Base-by-base conservation (phyloP, 2,329 filamentous ascomycete species). In the Talaromyces sp. region DNA sequence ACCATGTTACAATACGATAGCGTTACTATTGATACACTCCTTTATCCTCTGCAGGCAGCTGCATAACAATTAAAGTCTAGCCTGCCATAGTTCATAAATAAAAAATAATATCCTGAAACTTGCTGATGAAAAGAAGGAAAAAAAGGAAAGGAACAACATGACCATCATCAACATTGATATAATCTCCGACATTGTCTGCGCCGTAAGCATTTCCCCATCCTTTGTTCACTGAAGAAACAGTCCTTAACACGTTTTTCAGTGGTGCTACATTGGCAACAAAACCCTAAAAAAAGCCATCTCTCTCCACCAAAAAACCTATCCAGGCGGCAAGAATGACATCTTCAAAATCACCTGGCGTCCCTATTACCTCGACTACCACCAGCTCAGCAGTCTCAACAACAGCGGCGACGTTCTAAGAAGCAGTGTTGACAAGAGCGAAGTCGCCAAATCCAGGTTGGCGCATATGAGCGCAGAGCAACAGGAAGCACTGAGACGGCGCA, bases 221-320 rank as follows among this genome's bases (percentile, higher is more conserved):
- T 38, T 38, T 38, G 14, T n/a, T 38, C 17, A 6, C 31, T 14
- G 11, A 35, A 35, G 32, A 35, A 35, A 4, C 35, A 38, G 5
- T n/a, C 35, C 35, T n/a, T n/a, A 38, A 38, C 35, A n/a, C 1
- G 14, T 8, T 41, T 10, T 10, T 3, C 2, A 72, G 64, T 72
- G 73, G 75, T 78, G 77, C 66, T 78, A 76, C 64, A 75, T 80
- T 29, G 75, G 72, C 59, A 74, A 77, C 27, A 71, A 70, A 27
- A 71, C 68, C 27, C 70, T 80, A 1, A 70, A 77, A 32, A 65
- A 61, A 56, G 73, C 76, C 52, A 77, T 79, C 32, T 49, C 64
- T 0, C 67, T 79, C 0, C 77, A 75, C 65, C 68, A 72, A 24
- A 77, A 74, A 57, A 76, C 72, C 1, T 78, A 78, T 58, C 76